Evolutionary conservation across 1,139 yeast species (phyloP), one percentile per base, ranked within the genome.

Genomic region (Lodderomyces elongisporus): DNA sequence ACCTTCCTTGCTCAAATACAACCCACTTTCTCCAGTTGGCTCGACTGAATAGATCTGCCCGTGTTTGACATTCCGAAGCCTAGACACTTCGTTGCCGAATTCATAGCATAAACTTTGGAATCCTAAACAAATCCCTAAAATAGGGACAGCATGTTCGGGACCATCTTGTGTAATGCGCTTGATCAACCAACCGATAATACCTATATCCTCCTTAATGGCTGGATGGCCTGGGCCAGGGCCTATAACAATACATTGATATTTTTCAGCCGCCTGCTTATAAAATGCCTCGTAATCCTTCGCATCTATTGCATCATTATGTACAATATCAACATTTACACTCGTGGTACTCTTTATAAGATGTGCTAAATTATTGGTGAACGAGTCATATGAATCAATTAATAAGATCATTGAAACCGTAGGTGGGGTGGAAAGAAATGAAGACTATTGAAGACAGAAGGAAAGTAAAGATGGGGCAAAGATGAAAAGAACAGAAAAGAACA

Each of bases 221-320:
- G 98, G 98, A 46, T 84, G 78, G 0, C 99, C 99, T 0, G 99
- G 99, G 0, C 99, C 99, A 0, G 99, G 99, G 0, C 98, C 98
- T 10, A 91, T 70, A 0, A 91, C 79, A 4, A 93, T 69, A 31
- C 87, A 88, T 38, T 83, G 85, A 46, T 87, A 81, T n/a, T 63
- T 52, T 2, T 58, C 54, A 13, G 72, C 43, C 37, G 68, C 54
- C 1, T 62, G 53, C 6, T 68, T 47, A 8, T 67, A 62, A 9
- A 70, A 59, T 2, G 56, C 31, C 9, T 55, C 54, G 42, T 66
- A 66, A 27, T 60, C 59, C 2, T 44, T 42, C 6, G 60, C 54
- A 4, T 41, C 29, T 38, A 81, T 66, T 0, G 85, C 62, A 54
- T 89, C 95, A 52, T 87, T 87, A 49, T 82, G 91, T 27, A 88